These are phyloP conservation scores for Mercurialis annua DNA, from an alignment of 345 rosid species.

Conservation along the genomic window DNA sequence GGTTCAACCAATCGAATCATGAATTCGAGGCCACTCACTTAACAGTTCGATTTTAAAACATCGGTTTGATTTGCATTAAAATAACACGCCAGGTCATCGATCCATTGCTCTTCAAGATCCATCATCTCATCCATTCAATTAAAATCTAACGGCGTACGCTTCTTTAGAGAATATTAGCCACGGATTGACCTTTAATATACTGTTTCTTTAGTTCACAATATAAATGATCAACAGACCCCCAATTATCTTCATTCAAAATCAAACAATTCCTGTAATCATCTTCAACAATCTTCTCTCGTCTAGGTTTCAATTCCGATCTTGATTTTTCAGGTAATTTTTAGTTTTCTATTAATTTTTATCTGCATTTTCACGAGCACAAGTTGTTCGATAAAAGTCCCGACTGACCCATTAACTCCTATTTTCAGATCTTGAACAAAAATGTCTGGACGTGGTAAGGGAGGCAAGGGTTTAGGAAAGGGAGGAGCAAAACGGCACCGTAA, in stretches of 20 bases:
- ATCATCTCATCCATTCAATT: not conserved
- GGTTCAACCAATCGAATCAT: too few species aligned
- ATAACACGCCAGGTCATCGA: slow-evolving; percentile 7
- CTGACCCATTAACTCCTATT: too few species aligned
- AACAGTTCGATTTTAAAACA: too few species aligned
- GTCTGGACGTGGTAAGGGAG: slow-evolving; percentile 27
- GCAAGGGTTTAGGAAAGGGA: slow-evolving; percentile 23
- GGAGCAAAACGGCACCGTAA: slow-evolving; percentile 23
- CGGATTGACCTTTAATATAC: not conserved
- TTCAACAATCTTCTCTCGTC: not conserved
- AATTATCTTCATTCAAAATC: not conserved
- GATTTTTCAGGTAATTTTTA: not conserved
- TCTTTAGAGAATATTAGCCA: not conserved
- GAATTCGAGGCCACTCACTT: too few species aligned
- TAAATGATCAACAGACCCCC: not conserved
- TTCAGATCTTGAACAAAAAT: slow-evolving; percentile 1
- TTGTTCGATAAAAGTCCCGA: not conserved
- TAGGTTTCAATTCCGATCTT: not conserved
- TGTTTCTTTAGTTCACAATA: not conserved
- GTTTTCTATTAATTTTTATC: not conserved
- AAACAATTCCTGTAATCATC: not conserved
- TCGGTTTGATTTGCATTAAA: slow-evolving; percentile 24
- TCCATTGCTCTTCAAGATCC: not conserved
- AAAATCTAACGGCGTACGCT: not conserved
- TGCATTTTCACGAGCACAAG: not conserved